Evolutionary conservation across 2,329 filamentous ascomycete species (phyloP).

Genomic region (Diaporthe capsici): DNA sequence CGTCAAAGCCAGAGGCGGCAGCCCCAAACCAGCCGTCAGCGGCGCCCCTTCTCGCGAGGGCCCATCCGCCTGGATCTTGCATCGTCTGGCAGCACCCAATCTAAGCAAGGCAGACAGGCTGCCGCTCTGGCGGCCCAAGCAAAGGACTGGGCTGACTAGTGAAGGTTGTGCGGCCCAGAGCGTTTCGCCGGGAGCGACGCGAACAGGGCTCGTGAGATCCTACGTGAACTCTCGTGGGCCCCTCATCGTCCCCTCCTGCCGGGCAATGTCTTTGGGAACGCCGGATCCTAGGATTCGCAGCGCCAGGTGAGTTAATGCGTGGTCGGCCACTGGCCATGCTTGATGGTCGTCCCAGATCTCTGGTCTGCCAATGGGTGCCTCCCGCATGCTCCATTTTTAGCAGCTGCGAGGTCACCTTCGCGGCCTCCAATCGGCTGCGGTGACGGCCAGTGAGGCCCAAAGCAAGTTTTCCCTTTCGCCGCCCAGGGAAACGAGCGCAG

Average conservation of each 20-base stretch:
- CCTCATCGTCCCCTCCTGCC: background rate
- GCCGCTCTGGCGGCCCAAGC: slow-evolving; percentile 23
- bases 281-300: background rate
- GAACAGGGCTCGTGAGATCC: slow-evolving; percentile 21
- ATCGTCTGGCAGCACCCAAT: background rate
- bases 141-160: background rate
- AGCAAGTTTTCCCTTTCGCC: slow-evolving; percentile 34
- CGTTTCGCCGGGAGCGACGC: background rate
- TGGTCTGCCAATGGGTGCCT: slow-evolving; percentile 28
- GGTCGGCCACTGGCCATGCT: slow-evolving; percentile 15
- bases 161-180: slow-evolving; percentile 1
- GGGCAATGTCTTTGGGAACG: slow-evolving; percentile 3
- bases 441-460: slow-evolving; percentile 28
- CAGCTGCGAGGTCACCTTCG: slow-evolving; percentile 20
- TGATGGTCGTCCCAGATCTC: slow-evolving; percentile 34
- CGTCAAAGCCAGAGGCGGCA: slow-evolving; percentile 25
- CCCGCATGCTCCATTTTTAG: slow-evolving; percentile 39
- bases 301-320: slow-evolving; percentile 5
- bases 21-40: slow-evolving; percentile 30
- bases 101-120: background rate
- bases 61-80: background rate
- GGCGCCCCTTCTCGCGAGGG: background rate
- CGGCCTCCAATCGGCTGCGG: slow-evolving; percentile 35
- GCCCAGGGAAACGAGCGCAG: background rate
- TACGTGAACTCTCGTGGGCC: background rate